Evolutionary conservation across 345 rosid genomes (phyloP).

Genomic region (Conringia planisiliqua): DNA sequence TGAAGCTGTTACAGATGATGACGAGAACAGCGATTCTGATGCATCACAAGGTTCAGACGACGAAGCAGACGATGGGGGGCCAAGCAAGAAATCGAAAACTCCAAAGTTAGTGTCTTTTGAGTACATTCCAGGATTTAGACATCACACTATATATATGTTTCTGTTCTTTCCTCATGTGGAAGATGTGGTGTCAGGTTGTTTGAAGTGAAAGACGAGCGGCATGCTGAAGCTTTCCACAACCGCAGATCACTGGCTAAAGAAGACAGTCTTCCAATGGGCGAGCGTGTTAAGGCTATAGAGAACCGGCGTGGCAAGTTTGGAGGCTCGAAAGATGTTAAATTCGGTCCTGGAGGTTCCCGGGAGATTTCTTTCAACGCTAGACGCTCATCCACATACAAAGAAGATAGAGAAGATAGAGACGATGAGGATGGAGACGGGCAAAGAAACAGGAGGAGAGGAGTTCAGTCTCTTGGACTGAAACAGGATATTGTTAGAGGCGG

Average conservation of each 20-base stretch:
- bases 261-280: slow-evolving; percentile 74
- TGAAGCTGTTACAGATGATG: slow-evolving; percentile 62
- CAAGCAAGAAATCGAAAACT: slow-evolving; percentile 48
- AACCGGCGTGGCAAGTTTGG: slow-evolving; percentile 34
- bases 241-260: slow-evolving; percentile 59
- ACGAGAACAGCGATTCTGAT: slow-evolving; percentile 63
- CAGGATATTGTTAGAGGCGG: slow-evolving; percentile 41
- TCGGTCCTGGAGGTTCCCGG: slow-evolving; percentile 88
- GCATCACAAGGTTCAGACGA: slow-evolving; percentile 49
- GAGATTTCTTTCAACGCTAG: slow-evolving; percentile 73
- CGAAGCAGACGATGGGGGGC: slow-evolving; percentile 34
- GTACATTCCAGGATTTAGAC: background rate
- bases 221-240: slow-evolving; percentile 76
- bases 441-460: slow-evolving; percentile 63
- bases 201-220: slow-evolving; percentile 87
- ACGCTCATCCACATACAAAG: slow-evolving; percentile 57
- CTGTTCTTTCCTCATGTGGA: background rate
- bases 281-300: slow-evolving; percentile 67
- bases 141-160: background rate
- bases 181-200: slow-evolving; percentile 45
- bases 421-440: slow-evolving; percentile 23
- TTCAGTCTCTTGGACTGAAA: slow-evolving; percentile 73
- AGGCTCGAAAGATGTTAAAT: slow-evolving; percentile 47
- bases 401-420: slow-evolving; percentile 52
- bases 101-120: slow-evolving; percentile 51